A percentile compares a stretch with the other conserved stretches of the same genome.
These are phyloP conservation scores for Melampsora americana DNA, from an alignment of 1,284 basidiomycete genomes.

Conservation along the genomic window DNA sequence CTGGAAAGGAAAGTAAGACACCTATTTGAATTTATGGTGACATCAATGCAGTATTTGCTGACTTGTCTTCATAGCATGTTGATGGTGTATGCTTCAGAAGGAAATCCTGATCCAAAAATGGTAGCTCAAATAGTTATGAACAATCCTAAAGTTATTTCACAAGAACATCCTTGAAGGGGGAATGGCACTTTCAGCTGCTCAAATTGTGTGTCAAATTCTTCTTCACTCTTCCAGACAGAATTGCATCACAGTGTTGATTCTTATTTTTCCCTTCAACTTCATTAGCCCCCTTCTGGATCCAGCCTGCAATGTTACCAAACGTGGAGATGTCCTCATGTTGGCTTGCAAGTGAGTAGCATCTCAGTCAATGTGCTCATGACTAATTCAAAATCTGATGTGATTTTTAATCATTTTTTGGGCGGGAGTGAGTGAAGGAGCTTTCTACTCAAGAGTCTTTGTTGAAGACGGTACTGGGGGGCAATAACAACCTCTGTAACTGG, in stretches of 20 bases:
- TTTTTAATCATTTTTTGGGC: too few relatives aligned
- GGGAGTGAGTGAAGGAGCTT: too few relatives aligned
- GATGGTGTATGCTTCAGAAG: conserved; percentile 10
- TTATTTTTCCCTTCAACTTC: neutral
- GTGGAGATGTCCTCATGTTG: conserved; percentile 15
- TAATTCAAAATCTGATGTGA: too few relatives aligned
- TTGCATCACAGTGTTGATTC: too few relatives aligned
- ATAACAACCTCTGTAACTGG: too few relatives aligned
- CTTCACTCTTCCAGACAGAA: neutral
- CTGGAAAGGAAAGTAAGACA: conserved; percentile 16
- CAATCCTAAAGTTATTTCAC: conserved; percentile 2
- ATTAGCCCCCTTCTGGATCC: conserved; percentile 11
- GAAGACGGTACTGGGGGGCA: too few relatives aligned
- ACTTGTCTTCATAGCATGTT: neutral
- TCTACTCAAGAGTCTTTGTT: too few relatives aligned
- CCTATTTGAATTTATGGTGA: neutral
- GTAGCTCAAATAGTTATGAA: neutral
- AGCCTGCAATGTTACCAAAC: neutral
- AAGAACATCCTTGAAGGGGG: conserved; percentile 1
- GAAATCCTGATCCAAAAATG: neutral
- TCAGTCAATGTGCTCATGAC: too few relatives aligned
- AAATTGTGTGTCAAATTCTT: conserved; percentile 7
- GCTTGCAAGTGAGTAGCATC: conserved; percentile 25
- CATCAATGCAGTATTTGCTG: neutral
- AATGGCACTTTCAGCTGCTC: conserved; percentile 24